phyloP scores from a whole-genome alignment of 2,329 filamentous ascomycete genomes.

The Talaromyces funiculosus region DNA sequence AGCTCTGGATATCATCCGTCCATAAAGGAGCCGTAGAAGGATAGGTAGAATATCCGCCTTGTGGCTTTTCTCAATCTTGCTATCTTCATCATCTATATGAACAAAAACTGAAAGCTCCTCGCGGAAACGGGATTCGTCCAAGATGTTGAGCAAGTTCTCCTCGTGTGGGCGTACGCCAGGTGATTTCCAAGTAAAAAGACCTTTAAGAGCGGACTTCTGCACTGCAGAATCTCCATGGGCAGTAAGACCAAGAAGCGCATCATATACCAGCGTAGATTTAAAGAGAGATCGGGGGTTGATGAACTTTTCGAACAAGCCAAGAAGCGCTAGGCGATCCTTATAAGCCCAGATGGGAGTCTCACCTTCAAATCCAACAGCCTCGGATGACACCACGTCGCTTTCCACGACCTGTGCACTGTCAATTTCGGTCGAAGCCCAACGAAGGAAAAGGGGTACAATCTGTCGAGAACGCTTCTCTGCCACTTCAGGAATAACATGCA shows the following conservation, averaged over 20 bases:
- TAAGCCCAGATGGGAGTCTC: slow-evolving; percentile 38
- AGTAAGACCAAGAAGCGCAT: slow-evolving; percentile 67
- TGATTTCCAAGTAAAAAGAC: slow-evolving; percentile 84
- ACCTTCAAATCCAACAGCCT: slow-evolving; percentile 16
- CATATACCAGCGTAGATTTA: slow-evolving; percentile 68
- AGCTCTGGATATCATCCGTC: slow-evolving; percentile 77
- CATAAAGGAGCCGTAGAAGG: slow-evolving; percentile 80
- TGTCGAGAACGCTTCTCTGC: slow-evolving; percentile 82
- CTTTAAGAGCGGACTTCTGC: slow-evolving; percentile 78
- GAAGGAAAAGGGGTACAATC: slow-evolving; percentile 78
- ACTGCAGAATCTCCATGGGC: slow-evolving; percentile 86
- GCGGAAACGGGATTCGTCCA: slow-evolving; percentile 87
- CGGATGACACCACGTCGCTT: slow-evolving; percentile 24
- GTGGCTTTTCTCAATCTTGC: slow-evolving; percentile 67
- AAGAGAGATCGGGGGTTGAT: slow-evolving; percentile 80
- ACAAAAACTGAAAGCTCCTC: slow-evolving; percentile 91
- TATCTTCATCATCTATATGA: slow-evolving; percentile 59
- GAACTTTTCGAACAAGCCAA: slow-evolving; percentile 78
- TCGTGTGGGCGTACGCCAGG: slow-evolving; percentile 69
- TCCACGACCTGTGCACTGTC: slow-evolving; percentile 25
- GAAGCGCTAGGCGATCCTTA: slow-evolving; percentile 72
- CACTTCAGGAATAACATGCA: slow-evolving; percentile 65
- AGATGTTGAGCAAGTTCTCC: slow-evolving; percentile 76
- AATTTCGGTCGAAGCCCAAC: slow-evolving; percentile 62
- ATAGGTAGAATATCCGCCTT: slow-evolving; percentile 73